phyloP scores from a whole-genome alignment of 2,329 filamentous ascomycete genomes.

The Fusarium pseudocircinatum region DNA sequence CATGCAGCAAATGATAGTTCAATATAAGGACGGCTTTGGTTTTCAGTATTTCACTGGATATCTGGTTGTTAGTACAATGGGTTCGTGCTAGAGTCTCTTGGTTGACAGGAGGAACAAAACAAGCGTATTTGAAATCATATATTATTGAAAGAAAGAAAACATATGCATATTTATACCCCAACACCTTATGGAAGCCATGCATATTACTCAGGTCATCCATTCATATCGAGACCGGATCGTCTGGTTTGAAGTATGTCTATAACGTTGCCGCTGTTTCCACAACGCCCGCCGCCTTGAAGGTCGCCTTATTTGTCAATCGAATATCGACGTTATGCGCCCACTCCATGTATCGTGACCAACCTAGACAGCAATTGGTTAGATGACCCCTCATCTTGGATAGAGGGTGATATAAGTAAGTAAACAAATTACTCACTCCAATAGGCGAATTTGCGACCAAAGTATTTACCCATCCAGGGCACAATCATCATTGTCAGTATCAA shows the following conservation, averaged over 20 bases:
- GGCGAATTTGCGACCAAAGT: conserved; percentile 91
- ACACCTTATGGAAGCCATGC: conserved; percentile 37
- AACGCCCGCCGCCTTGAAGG: conserved; percentile 71
- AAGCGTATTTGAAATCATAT: conserved; percentile 16
- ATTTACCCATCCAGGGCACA: conserved; percentile 94
- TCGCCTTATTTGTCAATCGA: conserved; percentile 67
- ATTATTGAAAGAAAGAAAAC: conserved; percentile 20
- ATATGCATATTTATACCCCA: conserved; percentile 23
- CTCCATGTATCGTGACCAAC: conserved; percentile 93
- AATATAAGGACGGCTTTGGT: neutral
- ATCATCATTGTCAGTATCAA: conserved; percentile 93
- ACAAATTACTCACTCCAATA: conserved; percentile 81
- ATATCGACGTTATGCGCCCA: conserved; percentile 89
- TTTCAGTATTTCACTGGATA: neutral
- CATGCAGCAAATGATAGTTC: conserved; percentile 32
- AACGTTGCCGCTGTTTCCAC: conserved; percentile 68
- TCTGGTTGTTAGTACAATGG: no score
- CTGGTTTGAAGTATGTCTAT: conserved; percentile 43
- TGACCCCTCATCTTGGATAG: neutral
- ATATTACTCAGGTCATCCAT: conserved; percentile 1
- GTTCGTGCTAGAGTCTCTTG: neutral
- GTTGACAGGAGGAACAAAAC: neutral
- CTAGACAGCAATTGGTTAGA: conserved; percentile 55
- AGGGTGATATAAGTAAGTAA: neutral
- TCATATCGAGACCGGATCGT: neutral